A percentile compares a stretch with the other conserved stretches of the same genome.
Conservation (phyloP, 208 protist species). For the Naegleria fowleri region DNA sequence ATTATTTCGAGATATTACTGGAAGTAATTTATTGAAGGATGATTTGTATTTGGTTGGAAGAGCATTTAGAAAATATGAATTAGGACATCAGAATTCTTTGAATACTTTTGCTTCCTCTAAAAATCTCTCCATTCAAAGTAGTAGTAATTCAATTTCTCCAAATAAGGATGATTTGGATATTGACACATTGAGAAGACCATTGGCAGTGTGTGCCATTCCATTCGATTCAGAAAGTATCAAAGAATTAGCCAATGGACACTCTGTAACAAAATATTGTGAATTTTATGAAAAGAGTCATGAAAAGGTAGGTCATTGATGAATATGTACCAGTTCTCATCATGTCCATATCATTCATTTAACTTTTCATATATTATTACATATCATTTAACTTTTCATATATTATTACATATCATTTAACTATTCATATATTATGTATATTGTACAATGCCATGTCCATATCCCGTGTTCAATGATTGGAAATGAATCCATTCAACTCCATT, state of each 20-base stretch:
- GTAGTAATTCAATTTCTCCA: neutral
- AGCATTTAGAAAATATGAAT: neutral
- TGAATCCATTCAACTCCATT: no score
- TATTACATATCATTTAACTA: no score
- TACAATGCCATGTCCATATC: no score
- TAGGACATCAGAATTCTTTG: neutral
- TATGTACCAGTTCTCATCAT: no score
- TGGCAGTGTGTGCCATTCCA: neutral
- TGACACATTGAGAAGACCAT: neutral
- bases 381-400: no score
- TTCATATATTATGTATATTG: no score
- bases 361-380: no score
- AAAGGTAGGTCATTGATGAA: no score
- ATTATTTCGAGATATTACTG: neutral
- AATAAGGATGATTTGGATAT: neutral
- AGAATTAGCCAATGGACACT: neutral
- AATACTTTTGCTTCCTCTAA: neutral
- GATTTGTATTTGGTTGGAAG: neutral
- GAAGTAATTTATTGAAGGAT: neutral
- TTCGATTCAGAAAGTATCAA: neutral
- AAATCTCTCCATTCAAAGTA: neutral
- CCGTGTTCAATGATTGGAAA: no score
- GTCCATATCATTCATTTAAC: no score
- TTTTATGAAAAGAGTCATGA: neutral
- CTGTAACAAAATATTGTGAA: neutral